A percentile compares a stretch with the other conserved stretches of the same genome.
These are phyloP conservation scores for Parietichytrium sp. DNA, from an alignment of 108 stramenopile genomes.

Conservation along the genomic window DNA sequence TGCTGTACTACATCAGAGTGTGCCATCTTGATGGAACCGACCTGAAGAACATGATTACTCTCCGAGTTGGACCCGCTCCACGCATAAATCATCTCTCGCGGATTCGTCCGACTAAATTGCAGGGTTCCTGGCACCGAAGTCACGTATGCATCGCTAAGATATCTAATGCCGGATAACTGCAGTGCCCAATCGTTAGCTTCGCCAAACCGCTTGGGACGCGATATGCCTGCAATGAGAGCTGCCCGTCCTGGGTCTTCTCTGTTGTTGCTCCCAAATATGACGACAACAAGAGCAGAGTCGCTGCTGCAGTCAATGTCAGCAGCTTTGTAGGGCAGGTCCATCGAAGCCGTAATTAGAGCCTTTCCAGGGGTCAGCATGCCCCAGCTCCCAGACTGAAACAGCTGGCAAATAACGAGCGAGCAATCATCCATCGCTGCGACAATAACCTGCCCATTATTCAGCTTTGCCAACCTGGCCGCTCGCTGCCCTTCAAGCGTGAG, in stretches of 20 bases:
- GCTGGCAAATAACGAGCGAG: too few species aligned
- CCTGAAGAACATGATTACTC: neutral
- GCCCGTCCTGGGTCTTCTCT: neutral
- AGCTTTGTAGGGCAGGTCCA: neutral
- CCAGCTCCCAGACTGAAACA: too few species aligned
- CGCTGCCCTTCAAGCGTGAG: too few species aligned
- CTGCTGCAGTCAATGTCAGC: neutral
- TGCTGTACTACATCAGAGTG: constrained; percentile 21
- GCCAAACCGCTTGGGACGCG: too few species aligned
- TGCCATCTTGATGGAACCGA: neutral
- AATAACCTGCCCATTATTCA: too few species aligned
- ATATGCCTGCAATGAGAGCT: neutral
- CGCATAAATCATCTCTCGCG: neutral
- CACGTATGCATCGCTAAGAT: neutral
- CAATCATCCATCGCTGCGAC: too few species aligned
- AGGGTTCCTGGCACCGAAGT: neutral
- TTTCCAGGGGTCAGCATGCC: too few species aligned
- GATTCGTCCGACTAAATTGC: neutral
- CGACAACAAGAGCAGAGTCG: neutral
- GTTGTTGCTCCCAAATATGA: neutral
- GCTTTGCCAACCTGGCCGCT: too few species aligned
- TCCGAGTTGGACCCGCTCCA: too few species aligned
- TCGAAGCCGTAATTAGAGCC: too few species aligned
- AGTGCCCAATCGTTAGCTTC: neutral
- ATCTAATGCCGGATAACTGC: neutral